Conservation (phyloP, 2,329 filamentous ascomycete genomes). For the Colletotrichum sp. region DNA sequence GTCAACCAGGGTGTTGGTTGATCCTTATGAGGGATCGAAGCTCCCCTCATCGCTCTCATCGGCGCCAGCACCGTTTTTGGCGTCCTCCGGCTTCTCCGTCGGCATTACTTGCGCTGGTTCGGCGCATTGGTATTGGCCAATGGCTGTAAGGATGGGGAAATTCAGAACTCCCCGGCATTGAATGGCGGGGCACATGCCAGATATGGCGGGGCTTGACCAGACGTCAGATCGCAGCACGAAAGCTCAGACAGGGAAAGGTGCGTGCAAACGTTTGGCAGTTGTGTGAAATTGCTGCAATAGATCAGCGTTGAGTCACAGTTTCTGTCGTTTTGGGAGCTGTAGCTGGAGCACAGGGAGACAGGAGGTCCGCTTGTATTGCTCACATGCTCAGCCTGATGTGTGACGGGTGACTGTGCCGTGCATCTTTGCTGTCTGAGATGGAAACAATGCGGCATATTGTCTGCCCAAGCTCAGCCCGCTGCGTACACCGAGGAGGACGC, state of each 20-base stretch:
- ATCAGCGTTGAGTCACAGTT: constrained; percentile 1
- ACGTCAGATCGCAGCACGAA: constrained; percentile 19
- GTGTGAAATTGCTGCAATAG: not conserved
- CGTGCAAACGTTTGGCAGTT: not conserved
- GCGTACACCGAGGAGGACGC: not conserved
- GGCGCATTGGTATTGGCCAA: constrained; percentile 15
- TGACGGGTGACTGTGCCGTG: not conserved
- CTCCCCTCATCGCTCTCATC: constrained; percentile 2
- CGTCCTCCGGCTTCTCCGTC: not conserved
- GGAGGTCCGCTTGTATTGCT: not conserved
- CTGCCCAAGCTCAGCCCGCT: not conserved
- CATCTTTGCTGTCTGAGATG: not conserved
- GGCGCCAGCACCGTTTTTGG: not conserved
- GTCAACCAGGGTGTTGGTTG: not conserved
- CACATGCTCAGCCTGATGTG: not conserved
- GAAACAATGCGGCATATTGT: not conserved
- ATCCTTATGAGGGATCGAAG: constrained; percentile 8
- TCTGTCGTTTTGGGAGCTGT: not conserved
- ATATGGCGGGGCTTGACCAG: constrained; percentile 5
- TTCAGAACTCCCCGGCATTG: not conserved
- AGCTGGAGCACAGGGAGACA: not conserved
- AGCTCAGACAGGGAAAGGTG: constrained; percentile 13
- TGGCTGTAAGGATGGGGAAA: not conserved
- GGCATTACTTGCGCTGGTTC: not conserved
- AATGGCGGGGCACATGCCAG: constrained; percentile 16